A percentile compares a stretch with the other conserved stretches of the same genome.
Conservation (phyloP, 2,329 filamentous ascomycete genomes). For the Sporothrix pallida region DNA sequence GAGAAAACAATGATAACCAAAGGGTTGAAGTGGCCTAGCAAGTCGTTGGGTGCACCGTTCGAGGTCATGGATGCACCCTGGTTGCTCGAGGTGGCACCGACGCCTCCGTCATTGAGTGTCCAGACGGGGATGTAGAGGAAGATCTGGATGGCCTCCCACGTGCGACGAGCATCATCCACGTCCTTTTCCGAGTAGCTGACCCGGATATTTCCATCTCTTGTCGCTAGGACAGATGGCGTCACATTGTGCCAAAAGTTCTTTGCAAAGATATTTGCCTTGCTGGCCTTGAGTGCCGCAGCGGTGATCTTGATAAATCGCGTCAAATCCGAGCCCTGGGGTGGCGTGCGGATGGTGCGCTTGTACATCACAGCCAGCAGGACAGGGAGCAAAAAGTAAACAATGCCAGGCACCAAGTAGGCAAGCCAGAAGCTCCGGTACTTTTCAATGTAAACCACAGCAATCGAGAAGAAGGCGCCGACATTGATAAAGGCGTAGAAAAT, state of each 20-base stretch:
- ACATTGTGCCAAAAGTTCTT: slow-evolving; percentile 68
- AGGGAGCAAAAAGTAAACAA: slow-evolving; percentile 66
- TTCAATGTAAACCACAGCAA: slow-evolving; percentile 74
- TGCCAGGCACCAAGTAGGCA: slow-evolving; percentile 57
- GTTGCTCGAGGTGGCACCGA: slow-evolving; percentile 47
- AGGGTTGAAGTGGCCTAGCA: slow-evolving; percentile 64
- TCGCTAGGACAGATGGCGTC: slow-evolving; percentile 65
- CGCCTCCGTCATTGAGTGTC: slow-evolving; percentile 49
- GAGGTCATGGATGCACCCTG: slow-evolving; percentile 52
- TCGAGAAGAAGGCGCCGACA: slow-evolving; percentile 65
- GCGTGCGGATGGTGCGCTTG: slow-evolving; percentile 57
- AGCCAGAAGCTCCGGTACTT: slow-evolving; percentile 79
- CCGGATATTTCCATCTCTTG: slow-evolving; percentile 47
- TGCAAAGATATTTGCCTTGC: slow-evolving; percentile 62
- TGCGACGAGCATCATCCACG: slow-evolving; percentile 46
- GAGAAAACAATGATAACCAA: slow-evolving; percentile 63
- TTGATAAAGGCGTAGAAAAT: slow-evolving; percentile 71
- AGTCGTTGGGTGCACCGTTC: slow-evolving; percentile 63
- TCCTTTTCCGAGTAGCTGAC: neutral
- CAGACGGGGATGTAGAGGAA: slow-evolving; percentile 51
- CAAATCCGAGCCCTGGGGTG: slow-evolving; percentile 63
- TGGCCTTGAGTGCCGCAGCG: slow-evolving; percentile 58
- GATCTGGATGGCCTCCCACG: slow-evolving; percentile 50
- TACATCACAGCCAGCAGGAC: slow-evolving; percentile 51
- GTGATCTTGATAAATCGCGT: slow-evolving; percentile 63